Conservation (phyloP, 306 rosid genomes). For the Quercus gilva region DNA sequence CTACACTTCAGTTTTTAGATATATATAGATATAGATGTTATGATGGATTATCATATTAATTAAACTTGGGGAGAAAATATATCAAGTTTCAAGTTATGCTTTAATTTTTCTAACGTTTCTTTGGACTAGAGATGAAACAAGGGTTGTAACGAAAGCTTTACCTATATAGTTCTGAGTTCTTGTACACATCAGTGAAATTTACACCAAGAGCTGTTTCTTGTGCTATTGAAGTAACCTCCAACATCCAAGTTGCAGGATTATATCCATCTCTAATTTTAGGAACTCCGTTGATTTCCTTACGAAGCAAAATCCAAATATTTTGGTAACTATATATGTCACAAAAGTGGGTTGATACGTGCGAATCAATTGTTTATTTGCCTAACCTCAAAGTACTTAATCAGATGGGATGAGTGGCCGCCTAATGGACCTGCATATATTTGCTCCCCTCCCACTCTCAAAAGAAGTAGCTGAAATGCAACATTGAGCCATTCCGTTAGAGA, state of each 20-base stretch:
- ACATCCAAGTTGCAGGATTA: constrained; percentile 97
- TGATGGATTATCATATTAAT: too few species aligned
- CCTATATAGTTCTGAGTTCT: constrained; percentile 58
- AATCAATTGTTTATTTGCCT: background rate
- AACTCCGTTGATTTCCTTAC: constrained; percentile 71
- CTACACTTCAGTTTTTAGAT: too few species aligned
- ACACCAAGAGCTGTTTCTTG: constrained; percentile 64
- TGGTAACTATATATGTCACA: background rate
- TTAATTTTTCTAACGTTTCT: background rate
- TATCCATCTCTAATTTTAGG: constrained; percentile 71
- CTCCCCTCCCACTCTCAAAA: constrained; percentile 82
- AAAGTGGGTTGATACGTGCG: background rate
- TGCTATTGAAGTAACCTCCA: constrained; percentile 75
- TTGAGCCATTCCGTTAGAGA: background rate
- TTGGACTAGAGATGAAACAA: background rate
- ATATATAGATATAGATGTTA: too few species aligned
- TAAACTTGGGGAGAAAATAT: background rate
- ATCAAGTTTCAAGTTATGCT: background rate
- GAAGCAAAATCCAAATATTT: background rate
- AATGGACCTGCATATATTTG: constrained; percentile 71
- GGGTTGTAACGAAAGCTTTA: constrained; percentile 7
- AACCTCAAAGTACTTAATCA: constrained; percentile 81
- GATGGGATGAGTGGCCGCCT: constrained; percentile 58
- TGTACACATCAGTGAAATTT: constrained; percentile 54
- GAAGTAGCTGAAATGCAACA: constrained; percentile 57